phyloP scores from a whole-genome alignment of 1,284 basidiomycete genomes.

The Pyrrhoderma noxium region DNA sequence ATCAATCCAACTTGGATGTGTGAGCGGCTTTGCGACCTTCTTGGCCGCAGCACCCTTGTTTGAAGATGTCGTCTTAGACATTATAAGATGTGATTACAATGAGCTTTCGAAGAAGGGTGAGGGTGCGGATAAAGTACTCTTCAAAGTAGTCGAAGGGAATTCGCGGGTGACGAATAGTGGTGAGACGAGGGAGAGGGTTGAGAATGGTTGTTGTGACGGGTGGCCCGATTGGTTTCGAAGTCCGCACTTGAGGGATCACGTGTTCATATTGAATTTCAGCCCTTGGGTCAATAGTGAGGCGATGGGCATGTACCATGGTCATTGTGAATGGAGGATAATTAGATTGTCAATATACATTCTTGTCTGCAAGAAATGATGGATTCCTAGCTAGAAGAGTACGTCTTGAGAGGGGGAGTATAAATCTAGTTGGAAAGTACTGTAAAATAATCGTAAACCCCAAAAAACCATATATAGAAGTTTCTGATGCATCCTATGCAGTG shows the following conservation, averaged over 20 bases:
- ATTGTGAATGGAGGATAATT: too few relatives aligned
- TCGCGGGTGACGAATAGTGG: not conserved
- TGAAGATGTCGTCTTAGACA: conserved; percentile 27
- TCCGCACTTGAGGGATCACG: conserved; percentile 4
- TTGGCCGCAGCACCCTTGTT: conserved; percentile 23
- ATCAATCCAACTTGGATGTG: conserved; percentile 53
- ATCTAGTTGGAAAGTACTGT: too few relatives aligned
- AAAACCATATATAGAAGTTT: too few relatives aligned
- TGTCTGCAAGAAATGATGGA: too few relatives aligned
- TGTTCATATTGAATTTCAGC: too few relatives aligned
- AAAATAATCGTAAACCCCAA: too few relatives aligned
- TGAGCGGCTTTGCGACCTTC: conserved; percentile 15
- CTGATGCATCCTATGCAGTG: too few relatives aligned
- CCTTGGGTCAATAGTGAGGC: too few relatives aligned
- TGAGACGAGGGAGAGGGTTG: conserved; percentile 6
- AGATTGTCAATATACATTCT: too few relatives aligned
- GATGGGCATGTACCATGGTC: too few relatives aligned
- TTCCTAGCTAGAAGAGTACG: too few relatives aligned
- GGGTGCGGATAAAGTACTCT: not conserved
- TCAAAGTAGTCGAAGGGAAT: not conserved
- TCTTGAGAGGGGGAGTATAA: too few relatives aligned
- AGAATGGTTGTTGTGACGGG: conserved; percentile 7
- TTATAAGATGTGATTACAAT: conserved; percentile 25
- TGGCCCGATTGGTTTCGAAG: conserved; percentile 13
- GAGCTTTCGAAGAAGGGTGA: not conserved